Evolutionary conservation across 768 basidiomycete genomes (phyloP), one percentile per base, ranked within the genome.

Genomic region (Mycena rosella): DNA sequence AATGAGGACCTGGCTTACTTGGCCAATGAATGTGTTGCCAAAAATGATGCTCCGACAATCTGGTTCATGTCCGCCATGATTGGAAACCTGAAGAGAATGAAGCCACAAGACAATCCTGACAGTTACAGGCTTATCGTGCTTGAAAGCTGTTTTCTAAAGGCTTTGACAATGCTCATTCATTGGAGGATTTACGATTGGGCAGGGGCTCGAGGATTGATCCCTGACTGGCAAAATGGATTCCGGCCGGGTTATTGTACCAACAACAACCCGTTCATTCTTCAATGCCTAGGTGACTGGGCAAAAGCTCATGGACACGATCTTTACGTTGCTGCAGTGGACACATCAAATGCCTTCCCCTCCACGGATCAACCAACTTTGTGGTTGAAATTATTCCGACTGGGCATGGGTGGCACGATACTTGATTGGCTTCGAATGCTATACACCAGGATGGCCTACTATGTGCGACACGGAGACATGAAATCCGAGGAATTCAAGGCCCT

Each of bases 1-100:
- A 45, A 45, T 14, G 56, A 45, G 3, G 56, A 57, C 30, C 15
- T 57, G 56, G 56, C 45, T 57, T 32, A 53, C 51, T 27, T 22
- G 45, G 18, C 45, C n/a, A 47, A n/a, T n/a, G n/a, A n/a, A n/a
- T n/a, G n/a, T n/a, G n/a, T n/a, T n/a, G n/a, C n/a, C n/a, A n/a
- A n/a, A n/a, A n/a, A n/a, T n/a, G n/a, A n/a, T n/a, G n/a, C n/a
- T n/a, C n/a, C n/a, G n/a, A n/a, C n/a, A n/a, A n/a, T n/a, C n/a
- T n/a, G n/a, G n/a, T n/a, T n/a, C n/a, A n/a, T n/a, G n/a, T n/a
- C n/a, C n/a, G n/a, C n/a, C n/a, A n/a, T n/a, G n/a, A n/a, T n/a
- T n/a, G n/a, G n/a, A n/a, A n/a, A n/a, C n/a, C n/a, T n/a, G n/a
- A n/a, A n/a, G n/a, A n/a, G n/a, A n/a, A n/a, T n/a, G n/a, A n/a